These are phyloP conservation scores for Pisolithus thermaeus DNA, from an alignment of 1,284 basidiomycete genomes.

Conservation along the genomic window DNA sequence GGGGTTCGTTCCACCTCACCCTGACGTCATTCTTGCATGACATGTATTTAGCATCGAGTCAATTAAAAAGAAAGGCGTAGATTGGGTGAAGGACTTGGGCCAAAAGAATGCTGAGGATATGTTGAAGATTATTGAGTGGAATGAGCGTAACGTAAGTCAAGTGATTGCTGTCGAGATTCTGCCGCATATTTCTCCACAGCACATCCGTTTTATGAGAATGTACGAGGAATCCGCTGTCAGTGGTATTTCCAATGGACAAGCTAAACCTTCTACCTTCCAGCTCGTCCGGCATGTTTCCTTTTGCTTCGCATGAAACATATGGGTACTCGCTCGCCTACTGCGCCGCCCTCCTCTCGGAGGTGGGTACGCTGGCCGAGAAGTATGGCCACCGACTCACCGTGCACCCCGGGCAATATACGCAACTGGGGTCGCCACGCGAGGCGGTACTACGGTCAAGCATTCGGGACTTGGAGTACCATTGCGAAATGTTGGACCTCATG, in stretches of 20 bases:
- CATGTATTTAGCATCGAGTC: conserved; percentile 54
- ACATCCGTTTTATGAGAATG: conserved; percentile 76
- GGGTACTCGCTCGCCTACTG: conserved; percentile 74
- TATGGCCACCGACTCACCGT: conserved; percentile 80
- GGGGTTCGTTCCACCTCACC: background rate
- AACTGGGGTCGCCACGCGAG: conserved; percentile 73
- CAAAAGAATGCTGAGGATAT: conserved; percentile 72
- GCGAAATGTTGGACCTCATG: conserved; percentile 83
- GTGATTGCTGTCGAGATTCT: background rate
- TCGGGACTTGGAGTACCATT: conserved; percentile 79
- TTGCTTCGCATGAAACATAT: conserved; percentile 75
- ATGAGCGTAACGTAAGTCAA: conserved; percentile 61
- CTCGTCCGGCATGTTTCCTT: conserved; percentile 90
- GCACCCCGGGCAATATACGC: conserved; percentile 87
- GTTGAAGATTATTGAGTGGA: conserved; percentile 75
- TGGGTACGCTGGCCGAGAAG: conserved; percentile 70
- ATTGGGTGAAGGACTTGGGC: conserved; percentile 76
- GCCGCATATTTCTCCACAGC: conserved; percentile 23
- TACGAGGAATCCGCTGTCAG: conserved; percentile 7
- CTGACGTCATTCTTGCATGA: background rate
- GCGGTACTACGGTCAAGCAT: conserved; percentile 72
- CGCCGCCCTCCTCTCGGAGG: conserved; percentile 35
- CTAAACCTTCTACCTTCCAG: conserved; percentile 10
- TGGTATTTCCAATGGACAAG: background rate
- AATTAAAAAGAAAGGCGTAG: conserved; percentile 76